These are phyloP conservation scores for Cladophialophora yegresii DNA, from an alignment of 2,329 filamentous ascomycete species.

Conservation along the genomic window DNA sequence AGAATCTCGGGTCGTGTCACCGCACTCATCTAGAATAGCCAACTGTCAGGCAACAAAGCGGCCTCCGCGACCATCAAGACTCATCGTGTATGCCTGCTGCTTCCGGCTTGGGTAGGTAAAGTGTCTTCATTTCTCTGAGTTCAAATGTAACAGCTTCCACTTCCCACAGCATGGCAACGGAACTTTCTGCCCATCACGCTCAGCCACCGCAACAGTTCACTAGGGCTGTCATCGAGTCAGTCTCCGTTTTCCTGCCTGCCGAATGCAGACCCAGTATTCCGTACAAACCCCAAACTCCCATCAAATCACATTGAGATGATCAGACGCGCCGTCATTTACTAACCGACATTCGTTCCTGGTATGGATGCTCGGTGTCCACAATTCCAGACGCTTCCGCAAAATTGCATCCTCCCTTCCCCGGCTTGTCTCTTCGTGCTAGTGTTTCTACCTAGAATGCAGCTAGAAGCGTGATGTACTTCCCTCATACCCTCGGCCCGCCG, in stretches of 20 bases:
- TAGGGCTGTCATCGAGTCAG: background rate
- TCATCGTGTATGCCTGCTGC: too few relatives aligned
- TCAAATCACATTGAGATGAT: background rate
- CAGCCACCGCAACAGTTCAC: background rate
- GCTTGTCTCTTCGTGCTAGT: conserved; percentile 5
- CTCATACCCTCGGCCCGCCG: conserved; percentile 16
- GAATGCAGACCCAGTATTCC: background rate
- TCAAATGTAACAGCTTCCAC: background rate
- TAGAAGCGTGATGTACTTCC: conserved; percentile 23
- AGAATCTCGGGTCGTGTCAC: conserved; percentile 1
- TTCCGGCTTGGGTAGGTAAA: background rate
- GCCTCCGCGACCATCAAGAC: background rate
- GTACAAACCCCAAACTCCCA: background rate
- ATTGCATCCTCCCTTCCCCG: conserved; percentile 6
- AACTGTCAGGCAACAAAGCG: background rate
- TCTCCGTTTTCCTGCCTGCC: background rate
- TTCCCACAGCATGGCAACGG: background rate
- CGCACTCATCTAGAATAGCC: background rate
- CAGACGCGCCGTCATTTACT: conserved; percentile 2
- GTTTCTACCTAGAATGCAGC: conserved; percentile 25
- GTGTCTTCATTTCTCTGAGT: background rate
- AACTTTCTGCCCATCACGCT: background rate
- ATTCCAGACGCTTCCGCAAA: conserved; percentile 1
- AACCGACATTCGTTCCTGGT: background rate
- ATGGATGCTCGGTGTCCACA: background rate